Conservation (phyloP, 1,284 basidiomycete genomes). For the Ganoderma sinense region DNA sequence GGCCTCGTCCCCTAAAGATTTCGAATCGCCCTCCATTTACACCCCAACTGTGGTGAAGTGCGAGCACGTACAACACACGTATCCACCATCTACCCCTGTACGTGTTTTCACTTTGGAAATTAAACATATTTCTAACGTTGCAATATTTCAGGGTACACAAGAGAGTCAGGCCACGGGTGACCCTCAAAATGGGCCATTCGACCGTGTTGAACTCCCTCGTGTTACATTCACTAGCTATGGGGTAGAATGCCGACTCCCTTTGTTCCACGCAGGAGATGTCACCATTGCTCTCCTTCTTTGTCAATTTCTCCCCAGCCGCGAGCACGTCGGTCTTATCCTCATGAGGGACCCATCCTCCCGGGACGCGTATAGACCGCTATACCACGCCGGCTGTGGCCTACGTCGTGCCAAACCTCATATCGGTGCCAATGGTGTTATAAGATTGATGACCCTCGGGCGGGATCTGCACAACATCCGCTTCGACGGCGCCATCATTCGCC, state of each 20-base stretch:
- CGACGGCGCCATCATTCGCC: background rate
- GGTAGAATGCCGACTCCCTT: background rate
- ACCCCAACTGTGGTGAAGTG: background rate
- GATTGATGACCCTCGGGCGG: background rate
- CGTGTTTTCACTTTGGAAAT: background rate
- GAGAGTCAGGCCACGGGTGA: background rate
- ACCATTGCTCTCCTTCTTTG: background rate
- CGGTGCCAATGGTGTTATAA: background rate
- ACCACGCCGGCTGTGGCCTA: background rate
- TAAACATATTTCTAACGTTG: background rate
- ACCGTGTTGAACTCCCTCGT: background rate
- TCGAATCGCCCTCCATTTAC: background rate
- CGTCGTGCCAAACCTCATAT: background rate
- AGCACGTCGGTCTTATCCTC: background rate
- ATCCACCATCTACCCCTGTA: background rate
- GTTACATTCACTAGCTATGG: background rate
- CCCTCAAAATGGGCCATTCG: background rate
- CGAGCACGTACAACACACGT: background rate
- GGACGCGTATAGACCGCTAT: background rate
- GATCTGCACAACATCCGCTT: background rate
- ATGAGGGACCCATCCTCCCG: background rate
- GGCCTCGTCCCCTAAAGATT: background rate
- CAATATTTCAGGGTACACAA: background rate
- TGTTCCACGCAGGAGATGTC: background rate
- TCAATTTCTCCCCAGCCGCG: background rate